Evolutionary conservation across 371 early-diverging fungal species (phyloP).

Genomic region (Ordospora colligata): DNA sequence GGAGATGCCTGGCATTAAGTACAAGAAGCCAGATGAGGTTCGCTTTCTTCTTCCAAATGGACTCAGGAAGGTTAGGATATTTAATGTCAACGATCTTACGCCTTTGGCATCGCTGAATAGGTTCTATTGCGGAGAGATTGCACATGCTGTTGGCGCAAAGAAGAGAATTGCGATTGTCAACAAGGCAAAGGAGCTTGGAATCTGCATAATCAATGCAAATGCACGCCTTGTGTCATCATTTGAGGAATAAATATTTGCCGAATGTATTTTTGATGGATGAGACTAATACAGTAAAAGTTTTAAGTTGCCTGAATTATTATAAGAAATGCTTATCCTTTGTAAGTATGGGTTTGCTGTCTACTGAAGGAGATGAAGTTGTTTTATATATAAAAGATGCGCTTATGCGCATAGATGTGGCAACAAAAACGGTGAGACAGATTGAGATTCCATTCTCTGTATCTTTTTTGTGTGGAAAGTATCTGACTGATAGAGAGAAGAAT

Average conservation of each 20-base stretch:
- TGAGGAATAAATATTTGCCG: constrained; percentile 61
- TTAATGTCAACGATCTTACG: constrained; percentile 85
- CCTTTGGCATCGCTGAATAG: constrained; percentile 93
- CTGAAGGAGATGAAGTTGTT: neutral
- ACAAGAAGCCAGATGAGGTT: constrained; percentile 70
- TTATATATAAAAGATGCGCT: neutral
- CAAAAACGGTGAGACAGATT: neutral
- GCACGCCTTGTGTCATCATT: constrained; percentile 83
- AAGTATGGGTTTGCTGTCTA: neutral
- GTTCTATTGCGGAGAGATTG: constrained; percentile 94
- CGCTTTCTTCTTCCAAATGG: constrained; percentile 90
- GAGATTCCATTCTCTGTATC: neutral
- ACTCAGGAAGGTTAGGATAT: constrained; percentile 88
- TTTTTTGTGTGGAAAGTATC: neutral
- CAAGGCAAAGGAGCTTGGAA: constrained; percentile 86
- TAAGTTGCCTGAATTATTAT: no score
- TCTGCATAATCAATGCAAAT: constrained; percentile 88
- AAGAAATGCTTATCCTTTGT: no score
- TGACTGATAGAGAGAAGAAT: neutral
- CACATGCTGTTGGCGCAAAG: constrained; percentile 85
- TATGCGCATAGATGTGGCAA: neutral
- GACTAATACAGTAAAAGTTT: no score
- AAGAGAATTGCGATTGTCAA: constrained; percentile 89
- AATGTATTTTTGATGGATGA: neutral
- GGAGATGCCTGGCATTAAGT: constrained; percentile 95